phyloP scores from a whole-genome alignment of 176 grass and related monocot genomes.

The Chloris gayana region DNA sequence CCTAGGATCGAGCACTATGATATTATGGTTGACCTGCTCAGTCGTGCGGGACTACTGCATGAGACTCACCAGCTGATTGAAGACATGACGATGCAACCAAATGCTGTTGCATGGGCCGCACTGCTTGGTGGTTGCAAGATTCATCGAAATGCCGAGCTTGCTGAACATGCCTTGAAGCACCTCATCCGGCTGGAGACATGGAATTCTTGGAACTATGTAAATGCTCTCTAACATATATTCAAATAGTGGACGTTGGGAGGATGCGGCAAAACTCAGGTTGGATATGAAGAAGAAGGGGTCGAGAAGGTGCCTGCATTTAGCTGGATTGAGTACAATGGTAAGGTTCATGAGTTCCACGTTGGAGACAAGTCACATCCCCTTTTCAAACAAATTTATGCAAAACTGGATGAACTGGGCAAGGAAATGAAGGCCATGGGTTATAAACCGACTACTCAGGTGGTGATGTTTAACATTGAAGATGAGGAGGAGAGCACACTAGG shows the following conservation, averaged over 20 bases:
- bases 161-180: conserved; percentile 60
- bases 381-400: conserved; percentile 46
- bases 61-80: conserved; percentile 56
- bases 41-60: conserved; percentile 60
- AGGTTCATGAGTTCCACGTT: conserved; percentile 60
- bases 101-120: conserved; percentile 65
- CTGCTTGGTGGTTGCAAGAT: conserved; percentile 75
- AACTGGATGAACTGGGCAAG: conserved; percentile 58
- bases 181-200: conserved; percentile 60
- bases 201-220: conserved; percentile 68
- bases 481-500: conserved; percentile 66
- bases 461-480: conserved; percentile 71
- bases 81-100: conserved; percentile 66
- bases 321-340: conserved; percentile 65
- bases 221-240: conserved; percentile 76
- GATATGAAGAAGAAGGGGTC: conserved; percentile 55
- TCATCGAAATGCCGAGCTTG: conserved; percentile 39
- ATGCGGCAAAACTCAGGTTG: conserved; percentile 58
- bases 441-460: conserved; percentile 64
- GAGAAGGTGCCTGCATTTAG: conserved; percentile 59
- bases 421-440: conserved; percentile 64
- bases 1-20: conserved; percentile 72
- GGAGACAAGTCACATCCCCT: conserved; percentile 63
- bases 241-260: conserved; percentile 58
- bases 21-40: conserved; percentile 71